Conservation (phyloP, 495 filamentous ascomycete species). For the Penicilliopsis zonata region DNA sequence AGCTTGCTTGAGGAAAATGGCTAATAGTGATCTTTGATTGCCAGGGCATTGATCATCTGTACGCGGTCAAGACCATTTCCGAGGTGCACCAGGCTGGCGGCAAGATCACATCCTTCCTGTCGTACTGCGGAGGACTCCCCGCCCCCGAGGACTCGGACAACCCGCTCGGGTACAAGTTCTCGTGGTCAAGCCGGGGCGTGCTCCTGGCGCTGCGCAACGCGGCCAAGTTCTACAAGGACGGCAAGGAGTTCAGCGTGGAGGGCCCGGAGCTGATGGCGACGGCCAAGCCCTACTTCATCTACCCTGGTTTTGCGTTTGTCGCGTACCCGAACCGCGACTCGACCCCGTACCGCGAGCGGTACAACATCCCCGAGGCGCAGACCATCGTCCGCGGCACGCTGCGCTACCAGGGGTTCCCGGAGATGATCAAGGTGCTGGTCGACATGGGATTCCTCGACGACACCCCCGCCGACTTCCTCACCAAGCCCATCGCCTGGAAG, state of each 20-base stretch:
- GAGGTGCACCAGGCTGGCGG: conserved; percentile 72
- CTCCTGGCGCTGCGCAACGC: conserved; percentile 75
- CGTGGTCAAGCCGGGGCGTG: conserved; percentile 75
- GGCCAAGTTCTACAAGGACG: conserved; percentile 74
- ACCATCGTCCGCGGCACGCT: conserved; percentile 57
- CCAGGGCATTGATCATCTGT: conserved; percentile 62
- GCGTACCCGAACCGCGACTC: conserved; percentile 93
- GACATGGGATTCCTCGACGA: conserved; percentile 76
- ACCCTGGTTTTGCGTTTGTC: conserved; percentile 79
- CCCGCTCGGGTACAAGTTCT: conserved; percentile 95
- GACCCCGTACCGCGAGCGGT: conserved; percentile 72
- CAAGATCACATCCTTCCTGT: conserved; percentile 72
- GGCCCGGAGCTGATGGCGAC: conserved; percentile 69
- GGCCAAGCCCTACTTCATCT: conserved; percentile 87
- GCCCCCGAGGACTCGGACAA: conserved; percentile 79
- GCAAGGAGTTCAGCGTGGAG: conserved; percentile 49
- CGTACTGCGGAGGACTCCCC: conserved; percentile 82
- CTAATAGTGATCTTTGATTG: not conserved
- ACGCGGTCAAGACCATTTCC: conserved; percentile 82
- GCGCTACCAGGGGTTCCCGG: conserved; percentile 75
- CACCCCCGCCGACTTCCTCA: conserved; percentile 46
- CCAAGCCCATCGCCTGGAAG: conserved; percentile 59
- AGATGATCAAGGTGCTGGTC: conserved; percentile 76
- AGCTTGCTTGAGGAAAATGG: not conserved
- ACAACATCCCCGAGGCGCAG: conserved; percentile 72